A percentile compares a stretch with the other conserved stretches of the same genome.
These are phyloP conservation scores for Euptelea pleiosperma DNA, from an alignment of 164 flowering plant genomes.

Conservation along the genomic window DNA sequence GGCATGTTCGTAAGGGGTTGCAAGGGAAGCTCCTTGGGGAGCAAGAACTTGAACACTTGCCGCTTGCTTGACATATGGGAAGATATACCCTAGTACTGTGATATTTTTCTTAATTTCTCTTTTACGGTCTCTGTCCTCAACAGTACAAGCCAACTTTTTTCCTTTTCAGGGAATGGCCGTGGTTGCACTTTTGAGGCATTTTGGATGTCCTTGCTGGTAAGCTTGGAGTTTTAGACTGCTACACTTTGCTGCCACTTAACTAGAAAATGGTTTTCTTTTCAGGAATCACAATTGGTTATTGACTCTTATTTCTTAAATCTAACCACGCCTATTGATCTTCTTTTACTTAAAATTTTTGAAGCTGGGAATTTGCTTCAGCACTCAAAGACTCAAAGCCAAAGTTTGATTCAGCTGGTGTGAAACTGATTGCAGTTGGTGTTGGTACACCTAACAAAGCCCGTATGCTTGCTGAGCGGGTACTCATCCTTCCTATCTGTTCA, in stretches of 20 bases:
- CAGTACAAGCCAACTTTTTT: background rate
- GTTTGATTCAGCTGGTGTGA: slow-evolving; percentile 81
- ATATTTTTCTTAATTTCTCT: background rate
- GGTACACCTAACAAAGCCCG: slow-evolving; percentile 87
- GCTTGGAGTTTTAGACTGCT: background rate
- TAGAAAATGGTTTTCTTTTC: background rate
- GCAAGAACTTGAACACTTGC: too few species aligned
- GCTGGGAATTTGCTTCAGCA: slow-evolving; percentile 87
- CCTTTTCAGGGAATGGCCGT: slow-evolving; percentile 74
- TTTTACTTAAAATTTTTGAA: slow-evolving; percentile 19
- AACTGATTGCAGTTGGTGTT: slow-evolving; percentile 86
- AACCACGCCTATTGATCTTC: background rate
- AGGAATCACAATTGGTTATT: background rate
- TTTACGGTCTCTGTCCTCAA: background rate
- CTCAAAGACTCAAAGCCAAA: slow-evolving; percentile 61
- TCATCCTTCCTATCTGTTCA: background rate
- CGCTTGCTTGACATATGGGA: too few species aligned
- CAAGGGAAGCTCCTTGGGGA: too few species aligned
- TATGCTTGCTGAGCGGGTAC: slow-evolving; percentile 73
- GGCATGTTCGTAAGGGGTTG: too few species aligned
- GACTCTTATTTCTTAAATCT: background rate
- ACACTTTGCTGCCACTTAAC: background rate
- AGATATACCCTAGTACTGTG: background rate
- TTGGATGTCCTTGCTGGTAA: slow-evolving; percentile 90
- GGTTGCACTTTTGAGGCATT: slow-evolving; percentile 91